phyloP scores from a whole-genome alignment of 2,329 filamentous ascomycete genomes.

The Curvularia spicifera region DNA sequence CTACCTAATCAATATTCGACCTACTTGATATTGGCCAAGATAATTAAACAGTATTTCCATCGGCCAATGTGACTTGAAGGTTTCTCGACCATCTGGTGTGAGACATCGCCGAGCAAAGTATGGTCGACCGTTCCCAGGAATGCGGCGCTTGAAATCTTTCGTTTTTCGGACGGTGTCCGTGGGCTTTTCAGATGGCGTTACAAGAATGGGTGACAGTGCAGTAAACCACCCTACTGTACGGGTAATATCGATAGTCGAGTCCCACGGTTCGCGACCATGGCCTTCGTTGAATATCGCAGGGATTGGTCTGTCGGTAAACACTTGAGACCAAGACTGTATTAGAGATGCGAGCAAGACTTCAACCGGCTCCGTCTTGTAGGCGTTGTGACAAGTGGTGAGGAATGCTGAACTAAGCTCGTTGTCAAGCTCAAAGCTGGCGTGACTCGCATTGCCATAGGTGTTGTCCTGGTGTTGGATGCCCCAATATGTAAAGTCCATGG shows the following conservation, averaged over 20 bases:
- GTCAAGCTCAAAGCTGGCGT: conserved; percentile 42
- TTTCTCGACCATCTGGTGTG: conserved; percentile 36
- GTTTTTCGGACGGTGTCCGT: conserved; percentile 60
- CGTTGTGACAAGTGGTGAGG: conserved; percentile 46
- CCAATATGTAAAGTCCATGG: conserved; percentile 49
- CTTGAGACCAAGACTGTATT: conserved; percentile 62
- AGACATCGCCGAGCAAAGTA: conserved; percentile 55
- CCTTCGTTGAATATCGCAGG: conserved; percentile 58
- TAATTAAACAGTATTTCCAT: conserved; percentile 67
- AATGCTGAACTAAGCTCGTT: conserved; percentile 34
- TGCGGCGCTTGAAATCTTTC: conserved; percentile 58
- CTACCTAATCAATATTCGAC: neutral
- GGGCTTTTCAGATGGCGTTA: conserved; percentile 40
- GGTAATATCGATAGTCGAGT: conserved; percentile 58
- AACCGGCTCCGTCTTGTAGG: conserved; percentile 60
- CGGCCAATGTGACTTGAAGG: conserved; percentile 49
- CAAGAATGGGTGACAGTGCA: conserved; percentile 55
- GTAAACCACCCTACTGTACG: conserved; percentile 69
- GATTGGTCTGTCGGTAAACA: conserved; percentile 60
- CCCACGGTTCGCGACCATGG: conserved; percentile 49
- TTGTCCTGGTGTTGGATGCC: conserved; percentile 47
- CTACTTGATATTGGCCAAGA: conserved; percentile 59
- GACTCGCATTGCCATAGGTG: conserved; percentile 46
- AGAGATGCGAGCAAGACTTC: conserved; percentile 65
- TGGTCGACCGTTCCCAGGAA: conserved; percentile 46